Evolutionary conservation across 176 grass and related monocot genomes (phyloP).

Genomic region (Melocanna baccifera): DNA sequence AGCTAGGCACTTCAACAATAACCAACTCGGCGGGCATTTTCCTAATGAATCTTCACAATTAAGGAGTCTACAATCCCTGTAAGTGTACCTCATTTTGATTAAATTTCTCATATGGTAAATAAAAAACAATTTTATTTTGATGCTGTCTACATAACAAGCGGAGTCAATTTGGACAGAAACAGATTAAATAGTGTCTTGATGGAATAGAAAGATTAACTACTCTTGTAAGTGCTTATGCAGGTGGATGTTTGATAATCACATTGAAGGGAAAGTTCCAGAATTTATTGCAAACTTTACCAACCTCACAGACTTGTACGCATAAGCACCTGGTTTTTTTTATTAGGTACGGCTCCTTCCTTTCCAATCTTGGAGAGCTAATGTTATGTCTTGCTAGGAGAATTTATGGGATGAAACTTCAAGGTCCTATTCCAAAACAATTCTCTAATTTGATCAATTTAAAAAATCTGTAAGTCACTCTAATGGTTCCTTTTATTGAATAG

Average conservation of each 20-base stretch:
- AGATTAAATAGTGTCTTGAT: not conserved
- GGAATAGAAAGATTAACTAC: conserved; percentile 1
- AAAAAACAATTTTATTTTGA: not conserved
- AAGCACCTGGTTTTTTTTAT: conserved; percentile 7
- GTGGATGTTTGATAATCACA: conserved; percentile 65
- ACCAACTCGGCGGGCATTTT: conserved; percentile 35
- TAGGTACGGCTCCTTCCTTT: not conserved
- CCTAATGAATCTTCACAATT: conserved; percentile 28
- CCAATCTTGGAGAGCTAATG: not conserved
- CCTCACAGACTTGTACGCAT: conserved; percentile 49
- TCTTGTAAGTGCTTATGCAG: conserved; percentile 27
- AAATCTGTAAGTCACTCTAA: conserved; percentile 46
- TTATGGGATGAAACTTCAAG: conserved; percentile 52
- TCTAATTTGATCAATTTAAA: conserved; percentile 44
- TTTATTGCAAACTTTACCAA: conserved; percentile 43
- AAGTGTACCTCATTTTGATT: conserved; percentile 19
- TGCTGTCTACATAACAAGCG: not conserved
- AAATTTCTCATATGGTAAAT: not conserved
- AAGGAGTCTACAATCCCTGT: conserved; percentile 42
- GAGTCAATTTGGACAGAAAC: not conserved
- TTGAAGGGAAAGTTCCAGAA: conserved; percentile 40
- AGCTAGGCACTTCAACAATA: conserved; percentile 70
- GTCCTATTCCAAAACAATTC: conserved; percentile 45
- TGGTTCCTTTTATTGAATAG: not conserved
- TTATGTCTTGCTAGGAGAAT: conserved; percentile 46